These are phyloP conservation scores for Epichloe aotearoae DNA, from an alignment of 2,329 filamentous ascomycete genomes.

Conservation along the genomic window DNA sequence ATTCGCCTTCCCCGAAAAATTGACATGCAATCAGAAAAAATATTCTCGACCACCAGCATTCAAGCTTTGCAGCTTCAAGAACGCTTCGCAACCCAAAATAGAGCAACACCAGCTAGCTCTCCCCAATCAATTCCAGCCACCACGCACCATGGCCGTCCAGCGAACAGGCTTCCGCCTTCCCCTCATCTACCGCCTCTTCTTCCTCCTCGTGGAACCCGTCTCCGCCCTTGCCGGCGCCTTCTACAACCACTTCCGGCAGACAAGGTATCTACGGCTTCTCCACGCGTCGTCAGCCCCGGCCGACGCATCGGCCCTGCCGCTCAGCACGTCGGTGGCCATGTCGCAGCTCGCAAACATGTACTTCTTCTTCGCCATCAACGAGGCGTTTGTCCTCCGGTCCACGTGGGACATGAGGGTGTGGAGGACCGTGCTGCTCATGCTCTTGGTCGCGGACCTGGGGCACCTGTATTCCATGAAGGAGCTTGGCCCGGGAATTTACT, in stretches of 20 bases:
- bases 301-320: constrained; percentile 28
- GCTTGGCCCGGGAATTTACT: constrained; percentile 51
- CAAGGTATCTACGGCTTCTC: constrained; percentile 50
- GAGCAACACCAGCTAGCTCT: no score
- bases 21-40: background rate
- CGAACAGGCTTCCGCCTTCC: constrained; percentile 36
- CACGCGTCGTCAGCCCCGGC: constrained; percentile 34
- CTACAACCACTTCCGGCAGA: constrained; percentile 35
- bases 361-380: constrained; percentile 57
- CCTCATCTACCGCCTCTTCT: constrained; percentile 54
- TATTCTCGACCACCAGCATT: background rate
- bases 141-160: background rate
- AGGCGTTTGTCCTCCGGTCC: constrained; percentile 59
- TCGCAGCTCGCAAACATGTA: constrained; percentile 70
- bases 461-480: constrained; percentile 54
- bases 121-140: background rate
- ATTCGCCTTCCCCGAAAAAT: no score
- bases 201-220: constrained; percentile 56
- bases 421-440: constrained; percentile 49
- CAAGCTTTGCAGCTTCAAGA: no score
- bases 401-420: constrained; percentile 58
- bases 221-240: constrained; percentile 40
- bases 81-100: no score
- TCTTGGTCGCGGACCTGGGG: constrained; percentile 64
- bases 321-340: constrained; percentile 52